A percentile compares a stretch with the other conserved stretches of the same genome.
phyloP scores from a whole-genome alignment of 1,284 basidiomycete species.

The Ganoderma lucidum region DNA sequence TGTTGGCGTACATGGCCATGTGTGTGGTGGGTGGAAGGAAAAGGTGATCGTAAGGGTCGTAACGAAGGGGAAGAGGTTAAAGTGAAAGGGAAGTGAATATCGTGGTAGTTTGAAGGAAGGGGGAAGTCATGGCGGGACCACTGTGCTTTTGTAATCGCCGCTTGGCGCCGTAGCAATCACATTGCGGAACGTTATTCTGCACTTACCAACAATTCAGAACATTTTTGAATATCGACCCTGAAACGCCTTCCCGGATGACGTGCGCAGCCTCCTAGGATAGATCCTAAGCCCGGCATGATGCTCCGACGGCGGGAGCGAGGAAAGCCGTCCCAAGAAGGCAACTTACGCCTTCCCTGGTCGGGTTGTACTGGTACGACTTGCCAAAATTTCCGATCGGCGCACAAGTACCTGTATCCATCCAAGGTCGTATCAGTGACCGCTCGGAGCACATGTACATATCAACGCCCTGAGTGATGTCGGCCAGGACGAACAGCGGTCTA shows the following conservation, averaged over 20 bases:
- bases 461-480: not conserved
- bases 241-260: not conserved
- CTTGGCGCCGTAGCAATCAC: slow-evolving; percentile 3
- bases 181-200: slow-evolving; percentile 1
- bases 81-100: not conserved
- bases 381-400: not conserved
- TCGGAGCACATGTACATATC: slow-evolving; percentile 4
- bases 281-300: slow-evolving; percentile 5
- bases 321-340: slow-evolving; percentile 4
- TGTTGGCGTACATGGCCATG: not conserved
- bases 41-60: slow-evolving; percentile 3
- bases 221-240: slow-evolving; percentile 7
- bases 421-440: not conserved
- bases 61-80: not conserved
- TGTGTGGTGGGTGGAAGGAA: not conserved
- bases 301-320: not conserved
- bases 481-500: not conserved
- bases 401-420: not conserved
- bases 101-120: not conserved
- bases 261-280: slow-evolving; percentile 7
- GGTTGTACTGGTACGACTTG: not conserved
- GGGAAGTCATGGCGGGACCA: not conserved
- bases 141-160: slow-evolving; percentile 6
- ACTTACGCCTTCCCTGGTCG: not conserved
- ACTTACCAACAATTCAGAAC: slow-evolving; percentile 1